Evolutionary conservation across 192 early-diverging fungal species (phyloP), one percentile per base, ranked within the genome.

Genomic region (Coemansia interrupta): DNA sequence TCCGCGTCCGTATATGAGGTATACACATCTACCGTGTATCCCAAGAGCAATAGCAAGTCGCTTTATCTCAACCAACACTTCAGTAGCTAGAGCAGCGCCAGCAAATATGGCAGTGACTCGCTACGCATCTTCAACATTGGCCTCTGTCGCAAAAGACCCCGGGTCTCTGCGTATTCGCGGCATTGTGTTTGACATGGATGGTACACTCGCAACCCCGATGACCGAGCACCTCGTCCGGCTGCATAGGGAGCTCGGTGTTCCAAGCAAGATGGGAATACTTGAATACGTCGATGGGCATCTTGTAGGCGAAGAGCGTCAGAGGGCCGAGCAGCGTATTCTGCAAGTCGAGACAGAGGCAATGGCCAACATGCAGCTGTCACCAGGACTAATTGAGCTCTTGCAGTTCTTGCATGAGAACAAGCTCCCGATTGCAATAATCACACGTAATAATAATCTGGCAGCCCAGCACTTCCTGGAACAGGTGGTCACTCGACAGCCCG

Each of bases 171-270:
- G 75, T 4, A 78, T 78, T 42, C 69, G 75, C 32, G 75, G 75
- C 11, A 69, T 78, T 2, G 69, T 72, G 12, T 78, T 78, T 26
- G 75, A 80, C 44, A 80, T 80, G 78, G 78, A 80, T 41, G 78
- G 78, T 32, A 80, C 78, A 8, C 54, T 80, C 44, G 66, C 73
- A 14, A 72, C 63, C 19, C 69, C 78, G 10, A 80, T 80, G 32
- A 72, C 58, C 45, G 69, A 65, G 54, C 54, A 72, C 50, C 60
- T 80, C 58, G 8, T 30, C 13, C 47, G 65, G 29, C 75, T 80
- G 72, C 68, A 64, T 23, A 38, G 17, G 19, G 68, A 60, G 11
- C 38, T 80, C 12, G 54, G 58, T n/a, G 66, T 80, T 22, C 78
- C 78, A 15, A 41, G 49, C 3, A 64, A 61, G 2, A 54, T 68